Conservation (phyloP, 768 basidiomycete genomes). For the Naganishia antarctica region DNA sequence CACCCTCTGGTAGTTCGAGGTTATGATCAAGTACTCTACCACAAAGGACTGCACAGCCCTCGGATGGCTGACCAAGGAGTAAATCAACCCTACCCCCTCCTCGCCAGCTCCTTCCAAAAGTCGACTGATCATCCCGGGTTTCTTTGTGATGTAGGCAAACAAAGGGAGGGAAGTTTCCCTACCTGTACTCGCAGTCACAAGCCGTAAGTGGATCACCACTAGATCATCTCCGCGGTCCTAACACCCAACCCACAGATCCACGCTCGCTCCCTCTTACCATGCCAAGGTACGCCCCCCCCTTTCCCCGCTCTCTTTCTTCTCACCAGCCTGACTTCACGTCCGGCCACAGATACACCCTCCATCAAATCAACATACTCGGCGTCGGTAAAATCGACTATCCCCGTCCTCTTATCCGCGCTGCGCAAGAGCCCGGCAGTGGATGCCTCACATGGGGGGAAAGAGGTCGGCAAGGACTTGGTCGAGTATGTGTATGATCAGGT, state of each 20-base stretch:
- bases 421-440: conserved; percentile 69
- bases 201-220: conserved; percentile 49
- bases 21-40: conserved; percentile 66
- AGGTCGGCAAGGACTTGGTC: conserved; percentile 67
- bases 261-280: conserved; percentile 68
- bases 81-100: conserved; percentile 25
- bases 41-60: conserved; percentile 70
- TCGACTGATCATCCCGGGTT: too few relatives aligned
- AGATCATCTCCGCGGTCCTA: neutral
- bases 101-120: too few relatives aligned
- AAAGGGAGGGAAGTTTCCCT: conserved; percentile 75
- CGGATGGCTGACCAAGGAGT: conserved; percentile 83
- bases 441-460: conserved; percentile 68
- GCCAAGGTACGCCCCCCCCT: conserved; percentile 86
- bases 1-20: conserved; percentile 44
- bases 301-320: conserved; percentile 64
- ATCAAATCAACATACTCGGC: conserved; percentile 92
- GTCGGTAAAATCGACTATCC: conserved; percentile 67
- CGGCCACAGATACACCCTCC: conserved; percentile 69
- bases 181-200: conserved; percentile 87
- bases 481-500: conserved; percentile 76
- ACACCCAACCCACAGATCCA: conserved; percentile 56
- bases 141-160: too few relatives aligned
- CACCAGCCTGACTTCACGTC: conserved; percentile 43
- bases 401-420: conserved; percentile 78